A percentile compares a stretch with the other conserved stretches of the same genome.
Conservation (phyloP, 2,329 filamentous ascomycete species). For the Ophiosphaerella herpotricha region DNA sequence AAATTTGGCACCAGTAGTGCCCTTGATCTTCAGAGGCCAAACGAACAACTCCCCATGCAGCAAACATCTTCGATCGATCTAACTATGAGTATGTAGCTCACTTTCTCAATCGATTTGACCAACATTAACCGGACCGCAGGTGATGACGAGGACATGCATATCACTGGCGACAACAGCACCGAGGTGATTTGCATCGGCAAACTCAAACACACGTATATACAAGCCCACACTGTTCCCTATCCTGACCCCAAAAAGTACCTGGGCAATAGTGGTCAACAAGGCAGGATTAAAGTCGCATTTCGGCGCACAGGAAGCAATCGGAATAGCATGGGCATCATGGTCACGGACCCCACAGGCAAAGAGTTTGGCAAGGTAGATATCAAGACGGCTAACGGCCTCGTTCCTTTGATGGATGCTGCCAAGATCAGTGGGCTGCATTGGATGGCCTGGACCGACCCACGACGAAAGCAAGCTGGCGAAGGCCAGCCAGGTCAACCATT, state of each 20-base stretch:
- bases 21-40: conserved; percentile 51
- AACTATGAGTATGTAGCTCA: conserved; percentile 37
- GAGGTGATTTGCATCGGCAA: conserved; percentile 83
- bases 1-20: conserved; percentile 30
- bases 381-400: conserved; percentile 68
- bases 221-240: conserved; percentile 69
- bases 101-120: conserved; percentile 9
- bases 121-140: conserved; percentile 36
- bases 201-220: conserved; percentile 68
- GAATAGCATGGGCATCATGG: conserved; percentile 71
- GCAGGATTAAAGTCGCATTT: conserved; percentile 73
- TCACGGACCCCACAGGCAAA: conserved; percentile 71
- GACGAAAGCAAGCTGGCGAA: conserved; percentile 68
- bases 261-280: conserved; percentile 63
- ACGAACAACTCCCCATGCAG: conserved; percentile 5
- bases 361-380: conserved; percentile 78
- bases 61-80: conserved; percentile 33
- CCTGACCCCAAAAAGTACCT: conserved; percentile 67
- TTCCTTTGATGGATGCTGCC: conserved; percentile 70
- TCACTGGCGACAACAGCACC: conserved; percentile 63
- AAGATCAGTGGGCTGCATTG: conserved; percentile 68
- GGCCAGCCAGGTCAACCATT: conserved; percentile 25
- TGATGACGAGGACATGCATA: conserved; percentile 66
- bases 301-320: conserved; percentile 61
- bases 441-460: conserved; percentile 70